A percentile compares a stretch with the other conserved stretches of the same genome.
phyloP scores from a whole-genome alignment of 23 red algal species.

The Gracilaria vermiculophylla region DNA sequence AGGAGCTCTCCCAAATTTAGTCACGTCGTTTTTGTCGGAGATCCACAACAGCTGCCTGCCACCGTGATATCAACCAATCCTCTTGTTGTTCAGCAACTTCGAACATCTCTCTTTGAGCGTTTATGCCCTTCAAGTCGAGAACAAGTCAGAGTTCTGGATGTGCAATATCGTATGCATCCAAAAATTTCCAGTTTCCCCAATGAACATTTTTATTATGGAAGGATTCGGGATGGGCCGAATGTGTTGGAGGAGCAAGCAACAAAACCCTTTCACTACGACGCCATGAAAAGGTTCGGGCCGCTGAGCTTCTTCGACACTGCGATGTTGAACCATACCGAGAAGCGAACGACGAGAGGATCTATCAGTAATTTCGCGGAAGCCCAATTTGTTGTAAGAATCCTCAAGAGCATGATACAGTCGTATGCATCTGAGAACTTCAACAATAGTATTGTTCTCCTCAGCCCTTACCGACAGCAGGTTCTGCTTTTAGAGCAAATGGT shows the following conservation, averaged over 20 bases:
- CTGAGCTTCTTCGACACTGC: slow-evolving; percentile 62
- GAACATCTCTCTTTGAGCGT: slow-evolving; percentile 84
- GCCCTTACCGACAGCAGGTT: slow-evolving; percentile 82
- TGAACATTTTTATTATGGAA: slow-evolving; percentile 77
- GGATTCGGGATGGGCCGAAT: slow-evolving; percentile 35
- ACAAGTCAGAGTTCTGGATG: slow-evolving; percentile 61
- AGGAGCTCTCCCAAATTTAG: background rate
- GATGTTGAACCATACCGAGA: background rate
- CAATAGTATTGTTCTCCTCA: slow-evolving; percentile 56
- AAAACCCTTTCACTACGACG: slow-evolving; percentile 41
- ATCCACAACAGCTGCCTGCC: slow-evolving; percentile 92
- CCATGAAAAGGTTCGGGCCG: slow-evolving; percentile 52
- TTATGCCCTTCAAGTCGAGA: background rate
- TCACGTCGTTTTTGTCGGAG: slow-evolving; percentile 75
- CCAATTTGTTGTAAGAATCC: background rate
- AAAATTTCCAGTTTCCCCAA: slow-evolving; percentile 80
- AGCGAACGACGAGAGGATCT: slow-evolving; percentile 36
- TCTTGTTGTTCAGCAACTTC: slow-evolving; percentile 11
- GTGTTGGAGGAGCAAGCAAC: background rate
- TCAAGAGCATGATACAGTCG: background rate
- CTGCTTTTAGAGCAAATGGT: slow-evolving; percentile 44
- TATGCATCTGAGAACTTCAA: slow-evolving; percentile 17
- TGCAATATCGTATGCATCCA: slow-evolving; percentile 99
- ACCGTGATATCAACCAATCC: slow-evolving; percentile 73
- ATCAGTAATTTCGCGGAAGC: slow-evolving; percentile 53